Conservation (phyloP, 2,329 filamentous ascomycete species). For the Ascochyta lentis region DNA sequence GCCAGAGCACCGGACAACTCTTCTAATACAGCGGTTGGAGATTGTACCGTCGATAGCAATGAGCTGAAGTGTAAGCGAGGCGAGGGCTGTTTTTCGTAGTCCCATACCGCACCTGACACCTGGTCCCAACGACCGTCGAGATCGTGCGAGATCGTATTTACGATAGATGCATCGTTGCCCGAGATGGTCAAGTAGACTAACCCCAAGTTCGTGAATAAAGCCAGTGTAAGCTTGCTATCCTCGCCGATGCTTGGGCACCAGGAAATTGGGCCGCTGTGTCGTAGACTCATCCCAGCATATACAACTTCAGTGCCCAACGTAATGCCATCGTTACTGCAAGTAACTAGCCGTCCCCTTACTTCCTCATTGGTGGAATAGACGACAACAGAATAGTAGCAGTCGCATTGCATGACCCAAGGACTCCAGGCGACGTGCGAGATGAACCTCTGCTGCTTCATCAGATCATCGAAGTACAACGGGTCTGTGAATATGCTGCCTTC, state of each 20-base stretch:
- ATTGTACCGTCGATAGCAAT: conserved; percentile 43
- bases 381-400: conserved; percentile 38
- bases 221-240: conserved; percentile 30
- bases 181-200: conserved; percentile 38
- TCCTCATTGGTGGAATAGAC: conserved; percentile 47
- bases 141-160: conserved; percentile 34
- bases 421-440: conserved; percentile 50
- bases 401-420: conserved; percentile 41
- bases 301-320: conserved; percentile 31
- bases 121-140: conserved; percentile 54
- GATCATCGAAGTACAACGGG: conserved; percentile 39
- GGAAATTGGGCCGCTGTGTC: conserved; percentile 37
- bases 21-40: conserved; percentile 40
- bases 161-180: conserved; percentile 29
- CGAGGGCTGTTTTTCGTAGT: conserved; percentile 26
- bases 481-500: conserved; percentile 18
- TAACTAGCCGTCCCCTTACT: conserved; percentile 35
- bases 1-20: conserved; percentile 25
- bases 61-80: conserved; percentile 48
- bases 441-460: conserved; percentile 40
- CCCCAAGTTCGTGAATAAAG: conserved; percentile 41
- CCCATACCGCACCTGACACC: conserved; percentile 46
- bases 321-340: conserved; percentile 22
- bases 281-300: conserved; percentile 30
- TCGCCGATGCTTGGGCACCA: conserved; percentile 33